Conservation (phyloP, 495 filamentous ascomycete species). For the Parathielavia hyrcaniae region DNA sequence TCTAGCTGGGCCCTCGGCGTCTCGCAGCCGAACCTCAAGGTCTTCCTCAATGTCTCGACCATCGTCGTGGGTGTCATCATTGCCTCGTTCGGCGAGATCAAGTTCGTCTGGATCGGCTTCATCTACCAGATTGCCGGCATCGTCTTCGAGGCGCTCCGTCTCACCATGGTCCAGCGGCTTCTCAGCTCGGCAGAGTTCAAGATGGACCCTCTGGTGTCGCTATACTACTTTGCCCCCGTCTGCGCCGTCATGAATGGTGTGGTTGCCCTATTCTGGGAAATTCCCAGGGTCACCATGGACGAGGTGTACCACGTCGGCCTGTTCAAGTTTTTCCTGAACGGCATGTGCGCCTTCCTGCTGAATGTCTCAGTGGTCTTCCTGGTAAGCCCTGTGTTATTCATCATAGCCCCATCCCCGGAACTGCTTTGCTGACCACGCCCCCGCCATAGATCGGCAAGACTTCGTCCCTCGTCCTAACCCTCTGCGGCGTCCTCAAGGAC, state of each 20-base stretch:
- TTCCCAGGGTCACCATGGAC: conserved; percentile 60
- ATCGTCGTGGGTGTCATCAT: conserved; percentile 89
- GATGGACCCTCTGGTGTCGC: conserved; percentile 93
- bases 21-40: conserved; percentile 67
- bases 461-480: conserved; percentile 89
- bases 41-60: conserved; percentile 75
- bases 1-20: conserved; percentile 78
- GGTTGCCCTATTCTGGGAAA: conserved; percentile 72
- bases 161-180: conserved; percentile 86
- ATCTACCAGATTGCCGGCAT: conserved; percentile 80
- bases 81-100: conserved; percentile 87
- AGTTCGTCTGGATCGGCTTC: conserved; percentile 81
- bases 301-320: conserved; percentile 73
- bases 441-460: conserved; percentile 85
- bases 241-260: conserved; percentile 84
- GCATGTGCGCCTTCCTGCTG: conserved; percentile 73
- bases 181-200: conserved; percentile 88
- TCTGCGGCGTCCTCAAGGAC: conserved; percentile 98
- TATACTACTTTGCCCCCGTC: conserved; percentile 94
- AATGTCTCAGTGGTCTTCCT: conserved; percentile 94
- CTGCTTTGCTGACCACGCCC: conserved; percentile 22
- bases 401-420: background rate
- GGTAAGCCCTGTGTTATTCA: conserved; percentile 49
- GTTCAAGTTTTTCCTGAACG: conserved; percentile 70
- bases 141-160: conserved; percentile 80